Percentiles rank a stretch among this genome's conserved stretches.
phyloP scores from a whole-genome alignment of 257 asterid species.

The Nyctanthes arbortristis region DNA sequence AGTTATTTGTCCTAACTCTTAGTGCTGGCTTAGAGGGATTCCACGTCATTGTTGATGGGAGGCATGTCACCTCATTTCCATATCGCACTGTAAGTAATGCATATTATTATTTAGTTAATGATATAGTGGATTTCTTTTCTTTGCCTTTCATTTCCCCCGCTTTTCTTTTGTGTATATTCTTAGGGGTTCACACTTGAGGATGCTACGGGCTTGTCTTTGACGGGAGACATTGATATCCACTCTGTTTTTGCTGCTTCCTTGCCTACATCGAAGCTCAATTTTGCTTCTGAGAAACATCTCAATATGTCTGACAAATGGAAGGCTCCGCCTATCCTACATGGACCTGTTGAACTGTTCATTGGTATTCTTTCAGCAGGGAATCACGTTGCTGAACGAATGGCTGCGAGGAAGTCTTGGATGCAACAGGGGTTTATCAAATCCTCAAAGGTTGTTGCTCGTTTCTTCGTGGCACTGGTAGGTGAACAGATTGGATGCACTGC shows the following conservation, averaged over 20 bases:
- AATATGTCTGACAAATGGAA: slow-evolving; percentile 81
- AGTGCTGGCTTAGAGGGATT: slow-evolving; percentile 97
- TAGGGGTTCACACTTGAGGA: slow-evolving; percentile 96
- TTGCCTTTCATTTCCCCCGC: too few species aligned
- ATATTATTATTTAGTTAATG: slow-evolving; percentile 5
- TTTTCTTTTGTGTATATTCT: slow-evolving; percentile 1
- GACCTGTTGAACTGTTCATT: slow-evolving; percentile 70
- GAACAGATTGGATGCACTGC: slow-evolving; percentile 12
- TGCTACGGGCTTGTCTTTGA: slow-evolving; percentile 86
- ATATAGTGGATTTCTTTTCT: slow-evolving; percentile 13
- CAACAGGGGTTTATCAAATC: slow-evolving; percentile 71
- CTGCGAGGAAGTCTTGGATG: slow-evolving; percentile 95
- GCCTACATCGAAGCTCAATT: slow-evolving; percentile 91
- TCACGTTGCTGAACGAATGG: slow-evolving; percentile 98
- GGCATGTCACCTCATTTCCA: slow-evolving; percentile 91
- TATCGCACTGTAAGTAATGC: slow-evolving; percentile 75
- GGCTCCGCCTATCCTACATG: slow-evolving; percentile 68
- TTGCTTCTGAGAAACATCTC: slow-evolving; percentile 86
- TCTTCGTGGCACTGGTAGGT: slow-evolving; percentile 91
- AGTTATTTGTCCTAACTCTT: slow-evolving; percentile 83
- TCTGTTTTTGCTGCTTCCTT: slow-evolving; percentile 83
- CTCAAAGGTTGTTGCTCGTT: slow-evolving; percentile 79
- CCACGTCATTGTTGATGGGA: slow-evolving; percentile 87
- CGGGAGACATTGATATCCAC: slow-evolving; percentile 77
- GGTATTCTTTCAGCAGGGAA: slow-evolving; percentile 96